Evolutionary conservation across 768 basidiomycete species (phyloP).

Genomic region (Russula abietina): DNA sequence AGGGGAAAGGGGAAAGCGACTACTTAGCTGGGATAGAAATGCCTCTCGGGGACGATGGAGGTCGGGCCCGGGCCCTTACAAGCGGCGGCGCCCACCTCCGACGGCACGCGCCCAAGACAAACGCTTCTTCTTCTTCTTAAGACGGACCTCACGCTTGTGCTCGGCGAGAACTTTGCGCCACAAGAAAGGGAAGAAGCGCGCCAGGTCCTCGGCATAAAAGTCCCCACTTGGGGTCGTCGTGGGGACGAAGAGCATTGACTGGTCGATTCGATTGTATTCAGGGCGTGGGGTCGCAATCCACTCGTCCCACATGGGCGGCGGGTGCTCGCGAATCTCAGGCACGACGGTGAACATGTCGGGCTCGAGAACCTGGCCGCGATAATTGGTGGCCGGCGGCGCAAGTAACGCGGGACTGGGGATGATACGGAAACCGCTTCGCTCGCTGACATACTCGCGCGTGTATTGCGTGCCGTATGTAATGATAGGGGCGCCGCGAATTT

Average conservation of each 20-base stretch:
- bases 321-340: slow-evolving; percentile 6
- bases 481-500: neutral
- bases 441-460: slow-evolving; percentile 11
- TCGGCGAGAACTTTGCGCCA: neutral
- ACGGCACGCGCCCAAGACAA: neutral
- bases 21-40: slow-evolving; percentile 13
- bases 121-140: slow-evolving; percentile 11
- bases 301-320: slow-evolving; percentile 12
- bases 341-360: slow-evolving; percentile 1
- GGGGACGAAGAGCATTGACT: slow-evolving; percentile 11
- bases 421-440: neutral
- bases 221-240: neutral
- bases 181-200: slow-evolving; percentile 5
- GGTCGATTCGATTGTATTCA: neutral
- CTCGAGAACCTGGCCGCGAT: slow-evolving; percentile 4
- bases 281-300: slow-evolving; percentile 9
- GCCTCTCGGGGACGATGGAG: neutral
- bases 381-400: slow-evolving; percentile 13
- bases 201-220: slow-evolving; percentile 4
- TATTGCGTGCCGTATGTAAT: neutral
- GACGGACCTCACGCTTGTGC: neutral
- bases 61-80: slow-evolving; percentile 1
- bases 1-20: neutral
- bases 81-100: neutral
- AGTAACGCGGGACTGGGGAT: slow-evolving; percentile 8